Conservation (phyloP, 2,329 filamentous ascomycete species). For the Hypocreales sp. region DNA sequence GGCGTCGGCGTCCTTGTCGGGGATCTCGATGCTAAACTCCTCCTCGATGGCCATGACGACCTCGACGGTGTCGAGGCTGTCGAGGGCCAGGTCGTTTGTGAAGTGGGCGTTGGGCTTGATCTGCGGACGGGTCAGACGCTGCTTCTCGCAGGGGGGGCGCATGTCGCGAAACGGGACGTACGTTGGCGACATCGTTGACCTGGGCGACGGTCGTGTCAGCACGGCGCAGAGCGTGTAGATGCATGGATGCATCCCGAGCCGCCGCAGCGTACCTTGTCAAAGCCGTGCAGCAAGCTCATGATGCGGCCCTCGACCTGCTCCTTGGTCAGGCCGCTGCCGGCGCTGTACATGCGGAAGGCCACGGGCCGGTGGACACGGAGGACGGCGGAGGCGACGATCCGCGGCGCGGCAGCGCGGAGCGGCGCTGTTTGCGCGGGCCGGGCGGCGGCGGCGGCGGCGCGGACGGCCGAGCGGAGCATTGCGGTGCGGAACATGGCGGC, state of each 20-base stretch:
- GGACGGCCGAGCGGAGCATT: conserved; percentile 63
- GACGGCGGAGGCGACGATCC: conserved; percentile 34
- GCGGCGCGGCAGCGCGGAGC: conserved; percentile 40
- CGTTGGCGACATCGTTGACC: conserved; percentile 53
- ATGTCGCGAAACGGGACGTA: too few relatives aligned
- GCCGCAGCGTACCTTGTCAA: conserved; percentile 58
- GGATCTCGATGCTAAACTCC: conserved; percentile 84
- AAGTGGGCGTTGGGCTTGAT: conserved; percentile 79
- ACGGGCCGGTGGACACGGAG: conserved; percentile 48
- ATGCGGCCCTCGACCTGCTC: conserved; percentile 84
- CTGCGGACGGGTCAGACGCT: conserved; percentile 28
- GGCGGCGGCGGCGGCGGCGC: conserved; percentile 35
- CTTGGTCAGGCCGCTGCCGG: conserved; percentile 61
- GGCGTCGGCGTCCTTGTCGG: conserved; percentile 87
- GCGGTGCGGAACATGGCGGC: conserved; percentile 73
- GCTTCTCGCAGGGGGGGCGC: background rate
- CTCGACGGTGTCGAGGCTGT: conserved; percentile 96
- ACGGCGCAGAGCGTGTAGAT: too few relatives aligned
- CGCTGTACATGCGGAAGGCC: conserved; percentile 73
- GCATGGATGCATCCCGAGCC: too few relatives aligned
- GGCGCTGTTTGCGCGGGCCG: conserved; percentile 30
- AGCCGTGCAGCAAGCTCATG: conserved; percentile 82
- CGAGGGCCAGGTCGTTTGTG: conserved; percentile 89
- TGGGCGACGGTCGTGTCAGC: conserved; percentile 13
- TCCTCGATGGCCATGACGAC: conserved; percentile 99